phyloP scores from a whole-genome alignment of 1,139 yeast species.

The Suhomyces wounanorum region DNA sequence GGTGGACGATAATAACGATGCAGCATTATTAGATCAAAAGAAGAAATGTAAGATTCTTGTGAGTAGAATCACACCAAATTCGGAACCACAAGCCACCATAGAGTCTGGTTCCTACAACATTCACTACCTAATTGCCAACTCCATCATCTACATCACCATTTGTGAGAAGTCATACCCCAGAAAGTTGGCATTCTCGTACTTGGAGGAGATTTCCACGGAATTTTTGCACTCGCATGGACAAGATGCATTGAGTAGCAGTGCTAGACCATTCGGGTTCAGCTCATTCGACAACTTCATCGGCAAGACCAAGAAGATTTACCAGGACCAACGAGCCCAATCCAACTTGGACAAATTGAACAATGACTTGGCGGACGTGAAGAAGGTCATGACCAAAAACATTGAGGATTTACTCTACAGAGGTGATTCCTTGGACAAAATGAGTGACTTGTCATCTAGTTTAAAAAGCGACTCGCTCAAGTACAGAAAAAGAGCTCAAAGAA shows the following conservation, averaged over 20 bases:
- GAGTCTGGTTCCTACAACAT: slow-evolving; percentile 76
- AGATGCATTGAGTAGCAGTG: slow-evolving; percentile 61
- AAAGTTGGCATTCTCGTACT: slow-evolving; percentile 84
- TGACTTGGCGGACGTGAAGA: slow-evolving; percentile 90
- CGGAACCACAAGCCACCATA: slow-evolving; percentile 84
- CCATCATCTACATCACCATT: slow-evolving; percentile 74
- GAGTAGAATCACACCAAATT: slow-evolving; percentile 72
- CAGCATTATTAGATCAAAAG: slow-evolving; percentile 70
- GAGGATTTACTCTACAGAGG: slow-evolving; percentile 95
- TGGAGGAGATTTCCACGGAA: slow-evolving; percentile 79
- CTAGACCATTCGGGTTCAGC: slow-evolving; percentile 88
- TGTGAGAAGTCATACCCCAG: slow-evolving; percentile 81
- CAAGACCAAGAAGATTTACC: slow-evolving; percentile 85
- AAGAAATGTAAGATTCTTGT: slow-evolving; percentile 80
- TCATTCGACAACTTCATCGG: slow-evolving; percentile 81
- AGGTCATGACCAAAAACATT: slow-evolving; percentile 93
- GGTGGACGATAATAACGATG: slow-evolving; percentile 73
- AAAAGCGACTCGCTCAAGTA: slow-evolving; percentile 85
- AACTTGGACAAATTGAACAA: slow-evolving; percentile 83
- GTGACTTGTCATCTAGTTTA: slow-evolving; percentile 80
- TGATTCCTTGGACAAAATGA: slow-evolving; percentile 89
- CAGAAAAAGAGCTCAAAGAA: slow-evolving; percentile 84
- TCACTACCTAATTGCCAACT: slow-evolving; percentile 67
- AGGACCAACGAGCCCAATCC: slow-evolving; percentile 87
- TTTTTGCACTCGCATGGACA: slow-evolving; percentile 77